phyloP scores from a whole-genome alignment of 108 stramenopile species.

The Fistulifera solaris region DNA sequence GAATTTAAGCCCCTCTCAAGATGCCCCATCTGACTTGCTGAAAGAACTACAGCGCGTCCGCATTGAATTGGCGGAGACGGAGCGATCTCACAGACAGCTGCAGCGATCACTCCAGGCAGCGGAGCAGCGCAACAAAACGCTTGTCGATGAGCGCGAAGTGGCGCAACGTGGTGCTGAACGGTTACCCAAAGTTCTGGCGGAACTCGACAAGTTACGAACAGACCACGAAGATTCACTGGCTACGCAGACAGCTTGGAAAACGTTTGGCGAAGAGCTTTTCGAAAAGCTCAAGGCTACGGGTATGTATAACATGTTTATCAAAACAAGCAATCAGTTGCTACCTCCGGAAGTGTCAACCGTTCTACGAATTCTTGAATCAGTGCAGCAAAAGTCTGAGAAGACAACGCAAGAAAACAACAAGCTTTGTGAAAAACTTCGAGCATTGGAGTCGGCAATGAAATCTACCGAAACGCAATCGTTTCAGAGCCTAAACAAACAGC shows the following conservation, averaged over 20 bases:
- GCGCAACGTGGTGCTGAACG: slow-evolving; percentile 24
- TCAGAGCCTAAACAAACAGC: not conserved
- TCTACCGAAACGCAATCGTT: not conserved
- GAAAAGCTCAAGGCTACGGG: not conserved
- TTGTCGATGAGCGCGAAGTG: slow-evolving; percentile 39
- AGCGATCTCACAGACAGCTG: slow-evolving; percentile 64
- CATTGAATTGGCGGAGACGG: slow-evolving; percentile 58
- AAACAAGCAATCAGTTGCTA: no score
- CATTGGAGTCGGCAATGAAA: not conserved
- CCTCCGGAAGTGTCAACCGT: slow-evolving; percentile 9
- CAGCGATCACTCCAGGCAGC: slow-evolving; percentile 31
- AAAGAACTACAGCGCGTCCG: slow-evolving; percentile 39
- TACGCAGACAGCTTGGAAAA: slow-evolving; percentile 32
- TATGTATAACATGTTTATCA: not conserved
- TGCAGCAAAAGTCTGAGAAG: not conserved
- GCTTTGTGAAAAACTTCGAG: not conserved
- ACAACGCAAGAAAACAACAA: not conserved
- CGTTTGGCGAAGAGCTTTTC: slow-evolving; percentile 20
- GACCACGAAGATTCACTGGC: slow-evolving; percentile 28
- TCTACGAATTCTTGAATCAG: slow-evolving; percentile 1
- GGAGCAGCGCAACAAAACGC: slow-evolving; percentile 24
- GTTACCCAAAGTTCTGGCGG: slow-evolving; percentile 34
- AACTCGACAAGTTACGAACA: slow-evolving; percentile 8
- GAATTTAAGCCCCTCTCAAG: slow-evolving; percentile 6
- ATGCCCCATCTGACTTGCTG: slow-evolving; percentile 29